These are phyloP conservation scores for Penicillium herquei DNA, from an alignment of 495 filamentous ascomycete genomes.

Conservation along the genomic window DNA sequence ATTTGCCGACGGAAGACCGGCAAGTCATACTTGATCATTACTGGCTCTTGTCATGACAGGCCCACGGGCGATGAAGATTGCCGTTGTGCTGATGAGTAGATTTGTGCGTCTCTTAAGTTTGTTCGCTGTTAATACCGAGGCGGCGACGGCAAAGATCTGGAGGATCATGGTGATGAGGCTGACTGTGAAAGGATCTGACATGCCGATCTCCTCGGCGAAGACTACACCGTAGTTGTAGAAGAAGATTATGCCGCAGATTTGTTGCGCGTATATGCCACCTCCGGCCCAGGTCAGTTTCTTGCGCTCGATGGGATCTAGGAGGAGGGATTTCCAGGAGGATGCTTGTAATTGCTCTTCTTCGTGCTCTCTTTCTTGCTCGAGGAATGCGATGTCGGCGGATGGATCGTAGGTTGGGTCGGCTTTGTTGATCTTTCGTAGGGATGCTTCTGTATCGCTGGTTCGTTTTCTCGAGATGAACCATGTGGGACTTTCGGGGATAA, in stretches of 20 bases:
- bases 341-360: conserved; percentile 21
- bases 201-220: conserved; percentile 36
- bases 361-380: conserved; percentile 9
- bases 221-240: conserved; percentile 40
- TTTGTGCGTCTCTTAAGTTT: conserved; percentile 29
- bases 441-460: conserved; percentile 19
- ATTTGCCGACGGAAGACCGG: conserved; percentile 29
- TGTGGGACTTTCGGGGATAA: conserved; percentile 34
- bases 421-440: conserved; percentile 34
- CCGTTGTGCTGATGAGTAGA: conserved; percentile 27
- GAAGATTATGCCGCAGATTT: conserved; percentile 41
- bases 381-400: conserved; percentile 23
- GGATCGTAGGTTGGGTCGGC: conserved; percentile 26
- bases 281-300: conserved; percentile 33
- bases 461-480: conserved; percentile 31
- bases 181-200: conserved; percentile 35
- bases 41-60: conserved; percentile 10
- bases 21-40: conserved; percentile 14
- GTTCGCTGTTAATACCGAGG: conserved; percentile 31
- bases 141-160: conserved; percentile 32
- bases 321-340: conserved; percentile 27
- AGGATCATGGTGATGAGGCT: conserved; percentile 33
- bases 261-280: conserved; percentile 37
- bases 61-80: conserved; percentile 23
- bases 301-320: conserved; percentile 34